phyloP scores from a whole-genome alignment of 2,329 filamentous ascomycete species.

The Fusarium praegraminearum region DNA sequence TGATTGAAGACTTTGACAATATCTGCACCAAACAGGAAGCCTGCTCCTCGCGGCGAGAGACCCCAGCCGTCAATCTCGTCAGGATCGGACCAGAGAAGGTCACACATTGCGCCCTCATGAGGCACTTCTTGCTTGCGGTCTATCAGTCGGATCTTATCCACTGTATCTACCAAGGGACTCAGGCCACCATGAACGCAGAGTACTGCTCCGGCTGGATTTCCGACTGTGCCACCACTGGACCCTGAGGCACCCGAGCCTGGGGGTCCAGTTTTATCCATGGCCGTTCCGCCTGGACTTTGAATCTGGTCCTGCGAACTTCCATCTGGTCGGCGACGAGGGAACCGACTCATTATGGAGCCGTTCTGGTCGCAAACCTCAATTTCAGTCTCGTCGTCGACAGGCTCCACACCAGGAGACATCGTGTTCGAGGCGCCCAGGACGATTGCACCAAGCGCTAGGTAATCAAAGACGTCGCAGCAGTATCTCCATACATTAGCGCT shows the following conservation, averaged over 20 bases:
- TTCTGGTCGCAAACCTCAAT: slow-evolving; percentile 92
- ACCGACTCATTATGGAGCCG: slow-evolving; percentile 81
- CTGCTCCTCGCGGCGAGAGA: slow-evolving; percentile 90
- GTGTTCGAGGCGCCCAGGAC: slow-evolving; percentile 86
- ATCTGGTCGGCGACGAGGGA: slow-evolving; percentile 63
- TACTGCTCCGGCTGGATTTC: slow-evolving; percentile 82
- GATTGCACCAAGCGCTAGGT: slow-evolving; percentile 89
- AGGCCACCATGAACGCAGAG: slow-evolving; percentile 96
- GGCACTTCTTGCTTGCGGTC: slow-evolving; percentile 98
- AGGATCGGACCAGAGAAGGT: slow-evolving; percentile 96
- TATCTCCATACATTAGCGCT: slow-evolving; percentile 97
- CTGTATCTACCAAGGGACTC: slow-evolving; percentile 88
- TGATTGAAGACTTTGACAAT: slow-evolving; percentile 98
- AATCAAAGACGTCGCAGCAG: slow-evolving; percentile 98
- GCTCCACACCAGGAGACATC: slow-evolving; percentile 63
- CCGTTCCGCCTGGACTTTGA: slow-evolving; percentile 47
- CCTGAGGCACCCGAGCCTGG: slow-evolving; percentile 84
- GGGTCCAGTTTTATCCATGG: slow-evolving; percentile 67
- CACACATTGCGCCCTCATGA: slow-evolving; percentile 98
- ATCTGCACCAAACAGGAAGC: slow-evolving; percentile 94
- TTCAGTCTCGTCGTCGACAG: slow-evolving; percentile 79
- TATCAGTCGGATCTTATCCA: slow-evolving; percentile 94
- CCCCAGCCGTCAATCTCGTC: slow-evolving; percentile 99
- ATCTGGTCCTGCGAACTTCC: slow-evolving; percentile 45
- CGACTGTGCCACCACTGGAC: slow-evolving; percentile 71